Evolutionary conservation across 805 yeast species (phyloP).

Genomic region (Candida coquimbonensis): DNA sequence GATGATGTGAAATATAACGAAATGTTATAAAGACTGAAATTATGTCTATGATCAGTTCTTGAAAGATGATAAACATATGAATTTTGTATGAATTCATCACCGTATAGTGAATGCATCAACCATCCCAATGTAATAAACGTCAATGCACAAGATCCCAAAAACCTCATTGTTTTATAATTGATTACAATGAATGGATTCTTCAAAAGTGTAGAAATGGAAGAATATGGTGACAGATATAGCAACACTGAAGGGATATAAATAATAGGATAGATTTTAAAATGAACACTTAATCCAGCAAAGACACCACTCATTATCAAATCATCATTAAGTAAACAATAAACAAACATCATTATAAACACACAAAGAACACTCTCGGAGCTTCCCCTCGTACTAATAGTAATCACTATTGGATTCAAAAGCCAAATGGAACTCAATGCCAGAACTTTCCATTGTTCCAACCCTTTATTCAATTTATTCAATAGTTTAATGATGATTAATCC

Average conservation of each 20-base stretch:
- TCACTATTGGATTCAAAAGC: conserved; percentile 93
- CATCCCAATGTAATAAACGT: conserved; percentile 43
- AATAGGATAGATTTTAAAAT: conserved; percentile 87
- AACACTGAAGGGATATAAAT: conserved; percentile 75
- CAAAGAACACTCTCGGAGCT: conserved; percentile 87
- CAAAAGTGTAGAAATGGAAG: conserved; percentile 22
- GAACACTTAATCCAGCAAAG: conserved; percentile 53
- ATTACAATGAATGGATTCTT: conserved; percentile 19
- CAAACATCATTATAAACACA: conserved; percentile 57
- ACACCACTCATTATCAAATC: conserved; percentile 22
- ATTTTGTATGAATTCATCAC: conserved; percentile 66
- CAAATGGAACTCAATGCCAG: conserved; percentile 54
- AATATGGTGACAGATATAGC: conserved; percentile 31
- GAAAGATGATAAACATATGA: conserved; percentile 78
- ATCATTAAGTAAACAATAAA: conserved; percentile 41
- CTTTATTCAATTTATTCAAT: conserved; percentile 23
- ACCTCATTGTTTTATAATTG: conserved; percentile 35
- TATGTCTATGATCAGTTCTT: conserved; percentile 89
- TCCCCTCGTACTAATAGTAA: conserved; percentile 88
- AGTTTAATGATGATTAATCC: conserved; percentile 51
- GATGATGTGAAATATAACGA: conserved; percentile 58
- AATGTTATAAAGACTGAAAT: conserved; percentile 82
- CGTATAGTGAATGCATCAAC: conserved; percentile 64
- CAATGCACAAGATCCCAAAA: conserved; percentile 32
- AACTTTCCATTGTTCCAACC: conserved; percentile 19